A percentile compares a stretch with the other conserved stretches of the same genome.
Evolutionary conservation across 2,329 filamentous ascomycete species (phyloP).

Genomic region (Nemania sp.): DNA sequence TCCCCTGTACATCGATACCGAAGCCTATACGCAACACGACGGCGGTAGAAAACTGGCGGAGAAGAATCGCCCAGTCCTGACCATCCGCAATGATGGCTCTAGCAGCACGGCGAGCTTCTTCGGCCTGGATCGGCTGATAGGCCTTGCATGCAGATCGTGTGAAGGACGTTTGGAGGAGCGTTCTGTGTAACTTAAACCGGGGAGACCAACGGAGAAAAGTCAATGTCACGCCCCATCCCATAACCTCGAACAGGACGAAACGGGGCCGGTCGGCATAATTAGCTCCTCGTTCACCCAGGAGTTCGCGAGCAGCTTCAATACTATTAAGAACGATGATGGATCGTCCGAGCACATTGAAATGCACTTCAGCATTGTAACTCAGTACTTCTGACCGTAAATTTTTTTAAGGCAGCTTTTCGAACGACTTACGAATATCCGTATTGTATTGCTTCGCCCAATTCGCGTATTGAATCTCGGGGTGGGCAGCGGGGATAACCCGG

Average conservation of each 20-base stretch:
- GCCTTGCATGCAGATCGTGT: constrained; percentile 42
- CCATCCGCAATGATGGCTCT: constrained; percentile 13
- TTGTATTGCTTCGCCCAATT: constrained; percentile 20
- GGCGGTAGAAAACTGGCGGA: constrained; percentile 22
- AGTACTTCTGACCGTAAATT: not conserved
- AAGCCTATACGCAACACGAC: constrained; percentile 23
- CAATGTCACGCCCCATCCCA: constrained; percentile 24
- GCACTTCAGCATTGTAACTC: constrained; percentile 11
- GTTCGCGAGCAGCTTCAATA: constrained; percentile 45
- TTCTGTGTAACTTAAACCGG: constrained; percentile 49
- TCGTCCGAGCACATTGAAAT: constrained; percentile 40
- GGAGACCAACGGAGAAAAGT: constrained; percentile 37
- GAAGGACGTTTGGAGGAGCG: constrained; percentile 49
- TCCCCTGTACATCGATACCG: constrained; percentile 20
- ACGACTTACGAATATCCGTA: constrained; percentile 30
- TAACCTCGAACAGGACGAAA: constrained; percentile 40
- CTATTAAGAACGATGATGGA: constrained; percentile 50
- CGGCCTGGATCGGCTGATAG: constrained; percentile 33
- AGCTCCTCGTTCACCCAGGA: constrained; percentile 49
- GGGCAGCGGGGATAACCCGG: constrained; percentile 26
- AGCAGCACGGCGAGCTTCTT: constrained; percentile 25
- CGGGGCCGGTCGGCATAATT: constrained; percentile 51
- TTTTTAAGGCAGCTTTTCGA: not conserved
- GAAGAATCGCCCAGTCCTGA: constrained; percentile 14
- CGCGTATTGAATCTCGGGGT: constrained; percentile 21